A percentile compares a stretch with the other conserved stretches of the same genome.
phyloP scores from a whole-genome alignment of 73 alveolate genomes.

The Paramecium sexaurelia region DNA sequence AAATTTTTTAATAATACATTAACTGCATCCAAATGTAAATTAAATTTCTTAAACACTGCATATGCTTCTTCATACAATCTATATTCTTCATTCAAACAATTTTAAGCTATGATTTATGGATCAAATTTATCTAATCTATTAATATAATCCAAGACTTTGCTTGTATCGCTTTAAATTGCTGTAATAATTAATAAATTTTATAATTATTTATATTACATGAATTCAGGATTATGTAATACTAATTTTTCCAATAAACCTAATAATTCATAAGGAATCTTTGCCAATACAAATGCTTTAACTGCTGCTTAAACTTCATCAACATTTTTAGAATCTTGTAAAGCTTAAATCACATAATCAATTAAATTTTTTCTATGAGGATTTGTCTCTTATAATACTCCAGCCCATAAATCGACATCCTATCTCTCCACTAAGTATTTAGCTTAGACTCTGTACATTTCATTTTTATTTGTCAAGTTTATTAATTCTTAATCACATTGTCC shows the following conservation, averaged over 20 bases:
- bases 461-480: slow-evolving; percentile 97
- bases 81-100: slow-evolving; percentile 87
- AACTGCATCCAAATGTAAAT: slow-evolving; percentile 88
- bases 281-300: slow-evolving; percentile 98
- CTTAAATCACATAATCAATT: slow-evolving; percentile 98
- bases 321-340: slow-evolving; percentile 97
- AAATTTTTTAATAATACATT: slow-evolving; percentile 89
- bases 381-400: slow-evolving; percentile 92
- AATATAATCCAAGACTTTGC: slow-evolving; percentile 98
- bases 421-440: slow-evolving; percentile 99
- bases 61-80: slow-evolving; percentile 95
- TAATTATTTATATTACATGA: slow-evolving; percentile 94
- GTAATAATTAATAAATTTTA: slow-evolving; percentile 98
- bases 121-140: slow-evolving; percentile 99
- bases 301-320: slow-evolving; percentile 98
- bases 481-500: slow-evolving; percentile 99
- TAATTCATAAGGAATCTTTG: slow-evolving; percentile 98
- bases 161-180: slow-evolving; percentile 97
- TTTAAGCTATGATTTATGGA: slow-evolving; percentile 97
- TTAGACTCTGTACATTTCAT: slow-evolving; percentile 98
- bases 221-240: slow-evolving; percentile 98
- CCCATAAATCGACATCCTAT: slow-evolving; percentile 98
- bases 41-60: slow-evolving; percentile 86
- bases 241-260: slow-evolving; percentile 99
- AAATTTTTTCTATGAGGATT: slow-evolving; percentile 97